Evolutionary conservation across 2,329 filamentous ascomycete species (phyloP), one percentile per base, ranked within the genome.

Genomic region (Pseudopithomyces chartarum): DNA sequence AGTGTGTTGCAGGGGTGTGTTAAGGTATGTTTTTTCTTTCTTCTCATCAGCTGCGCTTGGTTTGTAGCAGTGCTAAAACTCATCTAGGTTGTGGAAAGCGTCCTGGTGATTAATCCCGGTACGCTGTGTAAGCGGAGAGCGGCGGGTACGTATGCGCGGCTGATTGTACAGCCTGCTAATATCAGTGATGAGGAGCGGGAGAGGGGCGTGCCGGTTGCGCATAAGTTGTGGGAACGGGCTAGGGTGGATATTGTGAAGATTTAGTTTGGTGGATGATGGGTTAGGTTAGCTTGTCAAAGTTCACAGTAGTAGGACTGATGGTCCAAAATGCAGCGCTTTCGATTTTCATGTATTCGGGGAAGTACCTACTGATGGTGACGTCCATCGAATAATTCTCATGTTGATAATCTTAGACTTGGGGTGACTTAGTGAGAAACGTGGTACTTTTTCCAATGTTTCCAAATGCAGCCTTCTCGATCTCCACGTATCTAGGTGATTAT

Each of bases 51-150:
- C 38, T 2, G 38, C n/a, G 22, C 19, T 38, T 56, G 26, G 48
- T 11, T 63, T 50, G 59, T 58, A 65, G 26, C 23, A 23, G 17
- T 65, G 22, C 23, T 45, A 3, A 29, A 23, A 10, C 19, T 12
- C 8, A 3, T 12, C 44, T 64, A 97, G 92, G 92, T 97, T 40
- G 88, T 98, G 11, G 91, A 97, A 69, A 91, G 89, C 64, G 92
- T 97, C 0, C 78, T 98, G 6, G 87, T 92, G 12, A 89, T 99
- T 69, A 99, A 99, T 73, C 94, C 95, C 0, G 94, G 95, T 5
- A 88, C 87, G 48, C 79, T 97, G 33, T 95, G 92, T 15, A 97
- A 96, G 78, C 87, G 90, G 55, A 88, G 87, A 57, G 92, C 89
- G 1, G 84, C 93, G 0, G 95, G 95, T 6, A 97, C 92, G 0